Evolutionary conservation across 2,329 filamentous ascomycete species (phyloP), one percentile per base, ranked within the genome.

Genomic region (Paecilomyces variotii): DNA sequence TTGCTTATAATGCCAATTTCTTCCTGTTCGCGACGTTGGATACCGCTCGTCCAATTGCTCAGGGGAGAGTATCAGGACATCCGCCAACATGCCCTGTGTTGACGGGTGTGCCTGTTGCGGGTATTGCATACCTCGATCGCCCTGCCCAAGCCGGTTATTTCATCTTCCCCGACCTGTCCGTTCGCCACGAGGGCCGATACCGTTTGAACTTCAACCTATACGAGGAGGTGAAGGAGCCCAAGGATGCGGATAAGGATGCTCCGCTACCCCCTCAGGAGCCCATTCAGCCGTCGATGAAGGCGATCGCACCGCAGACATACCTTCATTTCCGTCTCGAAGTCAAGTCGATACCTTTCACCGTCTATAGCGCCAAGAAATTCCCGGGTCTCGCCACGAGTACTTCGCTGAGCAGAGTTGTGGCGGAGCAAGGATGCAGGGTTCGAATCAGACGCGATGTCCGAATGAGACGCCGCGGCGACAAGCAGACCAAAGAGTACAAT

Each of bases 351-450:
- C 86, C 90, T 0, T 97, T 99, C 73, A 87, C 85, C 54, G 94
- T 97, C 50, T 97, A 84, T 79, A 97, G 92, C 67, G 94, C 94
- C 56, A 99, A 97, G 86, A 97, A 97, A 79, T 99, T 99, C 78
- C 94, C 94, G 14, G 94, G 93, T 19, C 79, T 97, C 60, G 88
- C 89, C 52, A 90, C 94, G 73, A 97, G 91, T 77, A 99, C 94
- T 0, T 80, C 84, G 11, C 80, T 97, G 55, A 97, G 92, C 76
- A 88, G 92, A 62, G 88, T 90, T 35, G 91, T 99, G 51, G 92
- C 93, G 19, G 93, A 99, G 74, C 94, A 99, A 76, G 94, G 94
- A 59, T 97, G 94, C 74, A 90, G 93, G 65, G 94, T 99, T 28
- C 88, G 94, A 53, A 99, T 99, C 68, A 86, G 94, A 58, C 89